Evolutionary conservation across 2,329 filamentous ascomycete genomes (phyloP), one percentile per base, ranked within the genome.

Genomic region (Xylaria sp.): DNA sequence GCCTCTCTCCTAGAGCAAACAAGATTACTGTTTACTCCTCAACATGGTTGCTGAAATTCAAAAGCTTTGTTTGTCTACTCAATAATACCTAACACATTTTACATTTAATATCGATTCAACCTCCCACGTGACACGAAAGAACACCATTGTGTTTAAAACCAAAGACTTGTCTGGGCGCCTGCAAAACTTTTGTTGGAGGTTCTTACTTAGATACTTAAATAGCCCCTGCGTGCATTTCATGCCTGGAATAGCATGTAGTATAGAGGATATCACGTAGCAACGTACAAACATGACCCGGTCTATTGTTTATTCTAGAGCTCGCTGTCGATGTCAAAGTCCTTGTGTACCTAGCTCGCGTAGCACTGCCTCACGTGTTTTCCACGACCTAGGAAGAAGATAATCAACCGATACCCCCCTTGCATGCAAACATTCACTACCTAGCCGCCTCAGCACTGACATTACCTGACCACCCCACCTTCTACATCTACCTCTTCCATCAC

Each of bases 321-420:
- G 41, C 23, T 8, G n/a, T 41, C 43, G 2, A 39, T 20, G 23
- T n/a, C 3, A 3, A 31, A 52, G 51, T 62, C 51, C 52, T 43
- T 57, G 15, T 20, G 49, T 66, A 66, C 64, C 36, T 57, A 4
- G 3, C 28, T 51, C 31, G 41, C 33, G 51, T 46, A 57, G 41
- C 9, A 36, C 39, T 4, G 5, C 20, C 41, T 12, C 51, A 23
- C 20, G 31, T 52, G 25, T 41, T 43, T n/a, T 60, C 25, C 20
- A 48, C 31, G 36, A 56, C 48, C 28, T 33, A 20, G 25, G 46
- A 51, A 52, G 23, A 36, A 10, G 56, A 49, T 13, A 43, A 10
- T 25, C 39, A 12, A 39, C 41, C 7, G 28, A 31, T 12, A 5
- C 41, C 15, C 55, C 31, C 33, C 8, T 23, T 7, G n/a, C 49